Conservation (phyloP, 1,284 basidiomycete genomes). For the Fomes fomentarius region DNA sequence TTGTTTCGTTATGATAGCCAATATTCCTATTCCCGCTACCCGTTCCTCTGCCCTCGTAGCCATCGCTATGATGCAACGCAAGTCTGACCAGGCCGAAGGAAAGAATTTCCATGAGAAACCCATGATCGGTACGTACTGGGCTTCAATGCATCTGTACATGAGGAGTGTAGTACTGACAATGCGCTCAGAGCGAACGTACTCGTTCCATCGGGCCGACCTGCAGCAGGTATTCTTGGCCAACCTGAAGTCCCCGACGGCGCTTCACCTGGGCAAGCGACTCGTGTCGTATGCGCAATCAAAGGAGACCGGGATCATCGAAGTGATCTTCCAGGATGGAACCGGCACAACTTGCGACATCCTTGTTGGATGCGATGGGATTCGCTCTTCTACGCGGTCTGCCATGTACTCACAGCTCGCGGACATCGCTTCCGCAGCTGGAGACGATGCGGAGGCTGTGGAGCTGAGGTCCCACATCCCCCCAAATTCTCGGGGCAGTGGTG, state of each 20-base stretch:
- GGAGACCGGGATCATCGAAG: slow-evolving; percentile 11
- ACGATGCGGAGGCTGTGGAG: background rate
- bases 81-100: slow-evolving; percentile 36
- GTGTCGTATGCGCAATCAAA: slow-evolving; percentile 29
- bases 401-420: slow-evolving; percentile 30
- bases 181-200: too few relatives aligned
- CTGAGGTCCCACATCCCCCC: slow-evolving; percentile 5
- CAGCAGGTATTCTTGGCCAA: slow-evolving; percentile 47
- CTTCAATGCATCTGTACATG: too few relatives aligned
- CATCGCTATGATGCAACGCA: slow-evolving; percentile 11
- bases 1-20: too few relatives aligned
- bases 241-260: background rate
- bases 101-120: slow-evolving; percentile 48
- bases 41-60: too few relatives aligned
- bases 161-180: too few relatives aligned
- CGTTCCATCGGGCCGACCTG: slow-evolving; percentile 56
- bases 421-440: background rate
- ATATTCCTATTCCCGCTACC: too few relatives aligned
- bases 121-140: slow-evolving; percentile 44
- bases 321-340: slow-evolving; percentile 41
- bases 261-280: slow-evolving; percentile 7
- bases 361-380: slow-evolving; percentile 50
- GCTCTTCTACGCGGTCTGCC: slow-evolving; percentile 44
- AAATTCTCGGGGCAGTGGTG: slow-evolving; percentile 19
- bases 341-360: slow-evolving; percentile 44